Conservation (phyloP, 73 alveolate species). For the Tetrahymena elliotti region DNA sequence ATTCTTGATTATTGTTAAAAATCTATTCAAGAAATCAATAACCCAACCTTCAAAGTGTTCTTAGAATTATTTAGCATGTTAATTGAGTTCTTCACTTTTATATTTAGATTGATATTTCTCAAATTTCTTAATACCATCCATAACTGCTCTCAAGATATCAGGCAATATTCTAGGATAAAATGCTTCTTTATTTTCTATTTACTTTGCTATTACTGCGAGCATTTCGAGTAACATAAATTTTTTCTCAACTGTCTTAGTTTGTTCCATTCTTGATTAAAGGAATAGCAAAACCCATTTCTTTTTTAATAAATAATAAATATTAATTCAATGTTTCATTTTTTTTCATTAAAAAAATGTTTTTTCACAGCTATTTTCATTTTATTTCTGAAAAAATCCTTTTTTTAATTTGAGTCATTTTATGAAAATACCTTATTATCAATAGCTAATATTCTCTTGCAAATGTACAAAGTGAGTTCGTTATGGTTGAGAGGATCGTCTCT, state of each 20-base stretch:
- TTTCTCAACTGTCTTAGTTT: not conserved
- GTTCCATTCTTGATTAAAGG: not conserved
- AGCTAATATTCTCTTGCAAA: not conserved
- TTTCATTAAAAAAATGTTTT: not conserved
- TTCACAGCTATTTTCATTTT: not conserved
- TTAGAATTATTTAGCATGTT: not conserved
- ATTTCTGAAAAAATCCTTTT: not conserved
- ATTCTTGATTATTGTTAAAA: not conserved
- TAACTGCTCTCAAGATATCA: not conserved
- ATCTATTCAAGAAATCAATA: not conserved
- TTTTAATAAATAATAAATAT: not conserved
- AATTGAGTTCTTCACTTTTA: not conserved
- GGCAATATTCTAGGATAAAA: not conserved
- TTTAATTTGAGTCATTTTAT: no score
- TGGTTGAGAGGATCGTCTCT: not conserved
- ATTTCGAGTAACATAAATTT: not conserved
- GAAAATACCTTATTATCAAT: not conserved
- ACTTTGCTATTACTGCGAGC: not conserved
- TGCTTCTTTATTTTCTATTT: not conserved
- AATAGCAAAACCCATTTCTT: not conserved
- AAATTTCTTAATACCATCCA: not conserved
- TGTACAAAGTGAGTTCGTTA: not conserved
- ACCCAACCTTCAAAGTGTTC: not conserved
- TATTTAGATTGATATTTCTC: not conserved
- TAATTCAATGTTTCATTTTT: not conserved